Base-by-base conservation (phyloP, 257 asterid species). In the Gynochthodes officinalis region DNA sequence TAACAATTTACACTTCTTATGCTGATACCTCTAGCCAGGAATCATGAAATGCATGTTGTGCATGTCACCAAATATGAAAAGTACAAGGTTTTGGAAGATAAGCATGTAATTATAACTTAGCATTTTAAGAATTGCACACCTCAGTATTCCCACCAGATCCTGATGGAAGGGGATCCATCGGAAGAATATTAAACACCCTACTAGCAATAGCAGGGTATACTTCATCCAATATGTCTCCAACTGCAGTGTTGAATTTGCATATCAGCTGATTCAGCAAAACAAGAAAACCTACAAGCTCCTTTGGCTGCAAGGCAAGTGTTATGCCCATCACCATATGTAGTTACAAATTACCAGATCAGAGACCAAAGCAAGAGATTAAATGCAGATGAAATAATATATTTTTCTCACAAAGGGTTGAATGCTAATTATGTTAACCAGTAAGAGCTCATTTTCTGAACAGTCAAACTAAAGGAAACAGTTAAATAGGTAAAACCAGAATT, bases 181-280 rank as follows among this genome's bases (percentile, higher is more conserved):
- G 99, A 72, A 95, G 92, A 79, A 92, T 82, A 82, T 70, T 82
- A 77, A 89, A 87, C 53, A 82, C 78, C 84, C 91, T 88, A 74
- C 85, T 49, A 44, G 95, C 94, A 75, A 92, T 89, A 76, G 84
- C 84, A 65, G 98, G 98, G 82, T 89, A 95, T 27, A 90, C 92
- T 75, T 81, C 89, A 79, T 90, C 97, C 90, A 95, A 63, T 67
- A 95, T 90, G 79, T 82, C 93, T 27, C 72, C 80, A 63, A 90
- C 88, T 37, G 82, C 87, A 70, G 89, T 75, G 71, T 76, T 86
- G 84, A 95, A 95, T 85, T 95, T 95, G 83, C 97, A 85, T 79
- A 95, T 92, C 53, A 95, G 96, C 87, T 95, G 97, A 76, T 95
- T 92, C 73, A 95, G 87, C 78, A 95, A 84, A 53, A 92, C 85